Conservation (phyloP, 2,329 filamentous ascomycete genomes). For the Talaromyces sp. region DNA sequence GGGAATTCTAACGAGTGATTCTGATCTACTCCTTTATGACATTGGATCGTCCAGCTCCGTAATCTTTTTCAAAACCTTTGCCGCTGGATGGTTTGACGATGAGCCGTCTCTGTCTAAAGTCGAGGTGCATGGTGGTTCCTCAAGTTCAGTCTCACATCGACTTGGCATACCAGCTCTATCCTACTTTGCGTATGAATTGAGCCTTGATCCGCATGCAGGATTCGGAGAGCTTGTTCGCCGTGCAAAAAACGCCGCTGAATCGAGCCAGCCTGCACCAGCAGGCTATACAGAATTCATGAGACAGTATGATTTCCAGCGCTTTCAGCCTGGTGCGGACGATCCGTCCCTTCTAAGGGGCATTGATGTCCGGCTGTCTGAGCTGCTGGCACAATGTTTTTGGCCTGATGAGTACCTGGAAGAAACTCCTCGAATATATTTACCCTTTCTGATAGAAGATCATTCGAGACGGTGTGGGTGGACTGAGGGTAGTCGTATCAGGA, state of each 20-base stretch:
- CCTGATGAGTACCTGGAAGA: conserved; percentile 16
- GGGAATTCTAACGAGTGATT: conserved; percentile 74
- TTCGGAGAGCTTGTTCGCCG: conserved; percentile 27
- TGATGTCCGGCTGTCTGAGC: conserved; percentile 48
- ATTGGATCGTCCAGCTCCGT: conserved; percentile 58
- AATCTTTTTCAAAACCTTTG: conserved; percentile 62
- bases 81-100: conserved; percentile 21
- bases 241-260: conserved; percentile 18
- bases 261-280: conserved; percentile 8
- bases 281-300: conserved; percentile 27
- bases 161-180: conserved; percentile 29
- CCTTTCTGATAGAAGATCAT: conserved; percentile 55
- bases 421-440: conserved; percentile 54
- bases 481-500: conserved; percentile 45
- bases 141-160: conserved; percentile 23
- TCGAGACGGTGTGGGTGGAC: conserved; percentile 54
- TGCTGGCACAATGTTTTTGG: conserved; percentile 40
- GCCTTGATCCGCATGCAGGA: conserved; percentile 20
- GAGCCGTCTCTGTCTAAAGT: conserved; percentile 17
- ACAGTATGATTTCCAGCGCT: conserved; percentile 26
- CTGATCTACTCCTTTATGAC: conserved; percentile 73
- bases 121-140: conserved; percentile 33
- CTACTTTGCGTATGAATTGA: conserved; percentile 37
- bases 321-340: not conserved
- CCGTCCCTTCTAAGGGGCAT: conserved; percentile 19